Conservation (phyloP, 2,329 filamentous ascomycete species). For the Fusarium tuaranense region DNA sequence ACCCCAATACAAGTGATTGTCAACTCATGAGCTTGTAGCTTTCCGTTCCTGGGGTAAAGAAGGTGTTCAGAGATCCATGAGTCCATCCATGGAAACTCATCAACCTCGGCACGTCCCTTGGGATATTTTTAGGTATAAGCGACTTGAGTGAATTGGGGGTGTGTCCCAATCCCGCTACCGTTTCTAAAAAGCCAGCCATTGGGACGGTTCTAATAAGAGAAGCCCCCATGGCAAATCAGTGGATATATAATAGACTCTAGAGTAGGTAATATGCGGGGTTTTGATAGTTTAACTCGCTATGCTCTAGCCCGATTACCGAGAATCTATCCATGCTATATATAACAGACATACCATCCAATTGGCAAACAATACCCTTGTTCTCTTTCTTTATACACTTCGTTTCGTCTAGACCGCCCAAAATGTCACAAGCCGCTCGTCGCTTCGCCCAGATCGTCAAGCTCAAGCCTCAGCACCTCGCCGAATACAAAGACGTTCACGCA, state of each 20-base stretch:
- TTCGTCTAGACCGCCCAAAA: neutral
- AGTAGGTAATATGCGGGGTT: slow-evolving; percentile 29
- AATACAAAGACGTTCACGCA: slow-evolving; percentile 81
- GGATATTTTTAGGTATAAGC: neutral
- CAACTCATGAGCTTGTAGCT: too few relatives aligned
- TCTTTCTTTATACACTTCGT: neutral
- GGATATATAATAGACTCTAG: neutral
- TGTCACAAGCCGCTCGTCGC: slow-evolving; percentile 60
- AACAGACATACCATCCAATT: neutral
- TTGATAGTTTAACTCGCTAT: slow-evolving; percentile 26
- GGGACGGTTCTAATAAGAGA: neutral
- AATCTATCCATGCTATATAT: slow-evolving; percentile 15
- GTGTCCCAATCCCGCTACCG: slow-evolving; percentile 8
- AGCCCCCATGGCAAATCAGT: slow-evolving; percentile 2
- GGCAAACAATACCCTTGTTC: neutral
- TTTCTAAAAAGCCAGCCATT: neutral
- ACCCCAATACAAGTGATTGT: too few relatives aligned
- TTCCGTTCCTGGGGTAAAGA: too few relatives aligned
- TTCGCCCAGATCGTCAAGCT: slow-evolving; percentile 81
- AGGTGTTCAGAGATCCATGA: too few relatives aligned
- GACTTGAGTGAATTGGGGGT: slow-evolving; percentile 1
- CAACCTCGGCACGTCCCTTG: too few relatives aligned
- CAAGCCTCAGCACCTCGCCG: slow-evolving; percentile 72
- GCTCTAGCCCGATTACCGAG: slow-evolving; percentile 34
- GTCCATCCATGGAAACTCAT: too few relatives aligned